phyloP scores from a whole-genome alignment of 257 asterid species.

The Scutellaria baicalensis region DNA sequence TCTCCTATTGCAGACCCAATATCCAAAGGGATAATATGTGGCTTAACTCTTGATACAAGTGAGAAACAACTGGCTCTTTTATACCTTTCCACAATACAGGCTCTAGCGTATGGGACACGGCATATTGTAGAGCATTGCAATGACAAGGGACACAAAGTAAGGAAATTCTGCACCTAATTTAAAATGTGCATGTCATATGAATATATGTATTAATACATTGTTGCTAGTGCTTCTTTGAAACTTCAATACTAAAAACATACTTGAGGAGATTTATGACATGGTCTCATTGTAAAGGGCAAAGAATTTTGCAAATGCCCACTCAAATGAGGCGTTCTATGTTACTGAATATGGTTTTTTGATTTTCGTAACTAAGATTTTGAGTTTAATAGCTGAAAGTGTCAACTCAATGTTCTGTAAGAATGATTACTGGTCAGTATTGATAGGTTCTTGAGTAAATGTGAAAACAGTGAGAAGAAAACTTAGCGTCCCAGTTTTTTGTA shows the following conservation, averaged over 20 bases:
- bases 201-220: no score
- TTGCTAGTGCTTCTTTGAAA: background rate
- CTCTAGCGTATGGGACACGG: conserved; percentile 91
- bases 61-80: conserved; percentile 87
- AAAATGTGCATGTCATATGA: no score
- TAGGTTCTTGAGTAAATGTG: background rate
- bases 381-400: background rate
- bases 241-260: background rate
- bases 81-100: conserved; percentile 84
- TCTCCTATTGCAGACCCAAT: conserved; percentile 96
- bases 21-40: conserved; percentile 79
- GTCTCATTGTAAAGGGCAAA: background rate
- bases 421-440: background rate
- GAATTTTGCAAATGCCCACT: background rate
- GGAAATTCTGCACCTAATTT: conserved; percentile 8
- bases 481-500: background rate
- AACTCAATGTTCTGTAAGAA: background rate
- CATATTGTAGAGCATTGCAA: conserved; percentile 94
- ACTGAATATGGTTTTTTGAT: background rate
- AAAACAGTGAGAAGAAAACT: no score
- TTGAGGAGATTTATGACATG: background rate
- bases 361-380: background rate
- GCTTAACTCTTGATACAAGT: conserved; percentile 80
- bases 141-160: conserved; percentile 85
- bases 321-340: background rate